Base-by-base conservation (phyloP, 2,329 filamentous ascomycete genomes). In the Fusarium sp. region DNA sequence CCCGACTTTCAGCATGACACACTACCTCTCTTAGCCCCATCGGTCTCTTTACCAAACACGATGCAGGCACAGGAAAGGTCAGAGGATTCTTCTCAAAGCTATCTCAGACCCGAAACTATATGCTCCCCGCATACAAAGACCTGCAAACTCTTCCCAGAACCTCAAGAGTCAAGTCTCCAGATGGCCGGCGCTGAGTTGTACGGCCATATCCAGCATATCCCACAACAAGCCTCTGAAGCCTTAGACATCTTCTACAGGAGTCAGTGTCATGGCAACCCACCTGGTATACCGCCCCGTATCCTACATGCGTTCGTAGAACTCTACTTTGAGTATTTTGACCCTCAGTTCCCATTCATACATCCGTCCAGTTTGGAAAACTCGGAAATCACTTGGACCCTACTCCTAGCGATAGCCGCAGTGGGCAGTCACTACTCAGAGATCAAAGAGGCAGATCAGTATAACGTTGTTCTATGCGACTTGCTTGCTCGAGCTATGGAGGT, bases 251-350 rank as follows among this genome's bases (percentile, higher is more conserved):
- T 61, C 3, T 48, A 61, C 27, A 34, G 27, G 8, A 48, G 7
- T 0, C 58, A 61, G 7, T 5, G 1, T 2, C 3, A 3, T 11
- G 58, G 4, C 3, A 4, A n/a, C 2, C 3, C 8, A 2, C 18
- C 34, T 3, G 4, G 0, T 0, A 13, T 61, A 0, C 25, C 43
- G 0, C 0, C 1, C 0, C 2, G 22, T 0, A 20, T 61, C 0
- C 8, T 61, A 2, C 32, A 48, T 9, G 43, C 43, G 0, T 58
- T 48, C 6, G 32, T 58, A 1, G 58, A 61, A 6, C n/a, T 61
- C 0, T 61, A 61, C 22, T 48, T 61, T 12, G 53, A 61, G 18
- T 58, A 43, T 13, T 58, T 58, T 4, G 43, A 43, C 9, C 9
- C 15, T 0, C 43, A 48, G 5, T 58, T 58, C 0, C 58, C 53